Evolutionary conservation across 495 filamentous ascomycete genomes (phyloP).

Genomic region (Neurospora pannonica): DNA sequence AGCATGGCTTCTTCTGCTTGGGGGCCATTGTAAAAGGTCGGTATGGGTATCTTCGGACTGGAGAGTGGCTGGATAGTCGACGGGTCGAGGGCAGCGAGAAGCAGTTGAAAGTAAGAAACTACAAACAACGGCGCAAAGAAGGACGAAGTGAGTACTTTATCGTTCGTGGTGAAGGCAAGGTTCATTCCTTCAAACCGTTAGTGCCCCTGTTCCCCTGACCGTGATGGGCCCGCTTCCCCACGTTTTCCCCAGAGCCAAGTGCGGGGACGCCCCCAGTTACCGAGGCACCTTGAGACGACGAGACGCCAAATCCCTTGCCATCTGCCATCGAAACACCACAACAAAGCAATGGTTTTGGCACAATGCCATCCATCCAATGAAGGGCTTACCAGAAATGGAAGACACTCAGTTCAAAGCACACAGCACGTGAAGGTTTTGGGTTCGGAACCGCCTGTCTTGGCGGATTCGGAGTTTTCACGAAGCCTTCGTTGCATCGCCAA

Average conservation of each 20-base stretch:
- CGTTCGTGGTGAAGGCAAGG: neutral
- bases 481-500: neutral
- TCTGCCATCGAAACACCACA: neutral
- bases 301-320: neutral
- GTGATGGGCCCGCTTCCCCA: neutral
- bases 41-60: neutral
- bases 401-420: neutral
- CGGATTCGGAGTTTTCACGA: neutral
- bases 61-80: neutral
- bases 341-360: neutral
- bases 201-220: neutral
- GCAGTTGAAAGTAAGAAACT: neutral
- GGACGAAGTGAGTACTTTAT: neutral
- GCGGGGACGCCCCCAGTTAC: neutral
- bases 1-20: slow-evolving; percentile 42
- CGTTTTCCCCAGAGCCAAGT: neutral
- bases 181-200: neutral
- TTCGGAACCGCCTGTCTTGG: neutral
- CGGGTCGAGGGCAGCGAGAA: neutral
- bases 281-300: neutral
- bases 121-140: neutral
- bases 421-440: neutral
- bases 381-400: neutral
- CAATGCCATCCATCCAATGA: neutral
- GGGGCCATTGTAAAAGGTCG: slow-evolving; percentile 27